Conservation (phyloP, 2,329 filamentous ascomycete genomes). For the Orbilia ellipsospora region DNA sequence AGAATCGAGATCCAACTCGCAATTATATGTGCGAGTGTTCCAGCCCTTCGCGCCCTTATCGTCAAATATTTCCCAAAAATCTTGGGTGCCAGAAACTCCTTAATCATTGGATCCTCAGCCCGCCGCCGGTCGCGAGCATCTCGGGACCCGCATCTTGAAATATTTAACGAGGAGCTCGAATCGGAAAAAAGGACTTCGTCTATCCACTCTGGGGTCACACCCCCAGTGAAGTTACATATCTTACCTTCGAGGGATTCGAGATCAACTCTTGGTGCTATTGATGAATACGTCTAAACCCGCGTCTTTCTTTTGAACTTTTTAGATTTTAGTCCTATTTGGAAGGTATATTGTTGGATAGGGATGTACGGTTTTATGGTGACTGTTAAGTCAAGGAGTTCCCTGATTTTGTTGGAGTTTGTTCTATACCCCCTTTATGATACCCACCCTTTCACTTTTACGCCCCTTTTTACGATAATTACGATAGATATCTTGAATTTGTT, state of each 20-base stretch:
- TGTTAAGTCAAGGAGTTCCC: background rate
- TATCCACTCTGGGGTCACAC: background rate
- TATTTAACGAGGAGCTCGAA: conserved; percentile 28
- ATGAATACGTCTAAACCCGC: conserved; percentile 22
- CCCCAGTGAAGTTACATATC: conserved; percentile 18
- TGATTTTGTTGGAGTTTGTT: background rate
- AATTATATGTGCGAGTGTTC: conserved; percentile 40
- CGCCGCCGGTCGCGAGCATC: conserved; percentile 32
- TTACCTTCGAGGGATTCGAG: conserved; percentile 26
- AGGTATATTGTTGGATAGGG: background rate
- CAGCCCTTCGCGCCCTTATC: conserved; percentile 34
- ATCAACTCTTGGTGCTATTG: conserved; percentile 28
- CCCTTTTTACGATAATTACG: background rate
- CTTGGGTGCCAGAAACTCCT: conserved; percentile 32
- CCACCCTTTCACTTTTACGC: background rate
- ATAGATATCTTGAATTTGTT: background rate
- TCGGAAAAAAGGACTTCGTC: conserved; percentile 29
- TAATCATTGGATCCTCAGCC: conserved; percentile 30
- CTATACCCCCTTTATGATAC: background rate
- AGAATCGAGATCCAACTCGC: conserved; percentile 44
- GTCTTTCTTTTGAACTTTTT: no score
- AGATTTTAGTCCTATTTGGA: no score
- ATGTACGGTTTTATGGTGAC: background rate
- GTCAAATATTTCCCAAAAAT: conserved; percentile 50
- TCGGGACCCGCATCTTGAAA: conserved; percentile 16